These are phyloP conservation scores for Hibiscus mutabilis DNA, from an alignment of 345 rosid species.

Conservation along the genomic window DNA sequence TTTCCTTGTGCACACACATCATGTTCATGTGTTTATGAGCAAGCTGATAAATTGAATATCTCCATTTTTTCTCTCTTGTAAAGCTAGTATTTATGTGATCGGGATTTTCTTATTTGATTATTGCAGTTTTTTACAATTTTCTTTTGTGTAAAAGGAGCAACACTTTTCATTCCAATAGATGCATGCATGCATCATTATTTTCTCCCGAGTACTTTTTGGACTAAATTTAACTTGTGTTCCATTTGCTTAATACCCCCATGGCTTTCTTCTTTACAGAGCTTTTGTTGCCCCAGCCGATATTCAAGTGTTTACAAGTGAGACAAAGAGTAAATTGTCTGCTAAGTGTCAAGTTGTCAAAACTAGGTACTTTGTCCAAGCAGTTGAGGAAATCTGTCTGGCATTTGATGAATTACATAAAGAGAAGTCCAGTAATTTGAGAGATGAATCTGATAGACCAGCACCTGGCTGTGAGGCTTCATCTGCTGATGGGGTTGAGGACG, in stretches of 20 bases:
- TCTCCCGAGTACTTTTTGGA: neutral
- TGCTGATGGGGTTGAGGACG: conserved; percentile 36
- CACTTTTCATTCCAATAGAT: neutral
- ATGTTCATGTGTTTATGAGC: neutral
- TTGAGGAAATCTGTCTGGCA: conserved; percentile 68
- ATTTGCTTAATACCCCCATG: conserved; percentile 8
- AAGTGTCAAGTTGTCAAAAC: conserved; percentile 61
- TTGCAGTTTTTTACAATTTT: neutral
- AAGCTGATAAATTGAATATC: neutral
- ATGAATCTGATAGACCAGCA: conserved; percentile 33
- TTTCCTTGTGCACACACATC: neutral
- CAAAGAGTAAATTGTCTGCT: conserved; percentile 56
- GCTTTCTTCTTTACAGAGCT: conserved; percentile 48
- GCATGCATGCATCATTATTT: neutral
- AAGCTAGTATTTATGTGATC: neutral
- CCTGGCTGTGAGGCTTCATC: conserved; percentile 32
- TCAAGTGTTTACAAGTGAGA: conserved; percentile 66
- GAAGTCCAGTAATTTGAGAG: conserved; percentile 37
- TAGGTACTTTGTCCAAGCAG: conserved; percentile 75
- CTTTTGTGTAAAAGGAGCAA: neutral
- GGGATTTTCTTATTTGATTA: neutral
- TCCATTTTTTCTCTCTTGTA: neutral
- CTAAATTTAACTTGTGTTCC: neutral
- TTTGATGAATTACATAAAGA: conserved; percentile 60
- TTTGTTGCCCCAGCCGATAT: conserved; percentile 83